Conservation (phyloP, 1,139 yeast genomes). For the Taphrina sp. region DNA sequence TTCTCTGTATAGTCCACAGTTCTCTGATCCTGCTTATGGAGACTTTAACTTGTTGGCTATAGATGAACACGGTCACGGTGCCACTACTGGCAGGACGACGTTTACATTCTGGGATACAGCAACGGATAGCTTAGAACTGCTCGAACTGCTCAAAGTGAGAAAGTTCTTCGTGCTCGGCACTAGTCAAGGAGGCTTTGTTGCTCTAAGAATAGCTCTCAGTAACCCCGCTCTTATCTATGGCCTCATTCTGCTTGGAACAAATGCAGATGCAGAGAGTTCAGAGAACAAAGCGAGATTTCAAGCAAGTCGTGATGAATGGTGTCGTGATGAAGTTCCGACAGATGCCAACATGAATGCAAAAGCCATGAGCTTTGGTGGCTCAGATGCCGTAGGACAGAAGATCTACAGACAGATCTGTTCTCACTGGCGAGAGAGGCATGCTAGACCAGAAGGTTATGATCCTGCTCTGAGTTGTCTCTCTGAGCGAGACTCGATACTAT, state of each 20-base stretch:
- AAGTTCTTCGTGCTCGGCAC: constrained; percentile 21
- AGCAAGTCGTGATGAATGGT: constrained; percentile 20
- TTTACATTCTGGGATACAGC: constrained; percentile 27
- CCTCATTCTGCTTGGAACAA: constrained; percentile 20
- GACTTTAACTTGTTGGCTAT: constrained; percentile 21
- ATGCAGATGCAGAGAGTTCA: constrained; percentile 7
- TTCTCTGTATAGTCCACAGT: constrained; percentile 13
- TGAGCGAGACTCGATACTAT: constrained; percentile 7
- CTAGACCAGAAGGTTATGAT: constrained; percentile 16
- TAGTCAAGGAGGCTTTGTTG: constrained; percentile 28
- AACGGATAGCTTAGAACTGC: constrained; percentile 2
- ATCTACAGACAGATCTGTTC: constrained; percentile 2
- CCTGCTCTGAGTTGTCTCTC: constrained; percentile 15
- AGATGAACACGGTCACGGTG: constrained; percentile 25
- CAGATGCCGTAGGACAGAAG: constrained; percentile 13
- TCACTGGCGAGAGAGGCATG: constrained; percentile 6
- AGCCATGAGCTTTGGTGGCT: constrained; percentile 13
- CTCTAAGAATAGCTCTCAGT: constrained; percentile 14
- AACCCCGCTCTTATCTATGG: background rate
- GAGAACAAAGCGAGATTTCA: constrained; percentile 1
- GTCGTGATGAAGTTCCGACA: constrained; percentile 3
- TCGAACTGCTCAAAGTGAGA: background rate
- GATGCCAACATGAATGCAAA: constrained; percentile 4
- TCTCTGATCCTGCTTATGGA: constrained; percentile 1
- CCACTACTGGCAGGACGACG: background rate